Conservation (phyloP, 2,329 filamentous ascomycete genomes). For the Aschersonia sp. region DNA sequence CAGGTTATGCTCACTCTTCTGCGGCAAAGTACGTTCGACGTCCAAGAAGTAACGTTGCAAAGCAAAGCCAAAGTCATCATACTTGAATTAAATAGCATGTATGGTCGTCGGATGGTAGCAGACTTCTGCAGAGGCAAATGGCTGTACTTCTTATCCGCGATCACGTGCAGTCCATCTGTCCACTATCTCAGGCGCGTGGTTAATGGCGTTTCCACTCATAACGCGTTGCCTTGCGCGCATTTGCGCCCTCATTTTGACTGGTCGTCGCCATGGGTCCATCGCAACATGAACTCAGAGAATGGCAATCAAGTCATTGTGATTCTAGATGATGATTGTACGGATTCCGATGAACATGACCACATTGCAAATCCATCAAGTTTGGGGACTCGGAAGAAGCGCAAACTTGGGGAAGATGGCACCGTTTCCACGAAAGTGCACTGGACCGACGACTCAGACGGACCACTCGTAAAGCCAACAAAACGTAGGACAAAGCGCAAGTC, state of each 20-base stretch:
- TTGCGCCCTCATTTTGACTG: not conserved
- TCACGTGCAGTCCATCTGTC: not conserved
- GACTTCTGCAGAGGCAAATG: too few species aligned
- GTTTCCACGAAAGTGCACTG: conserved; percentile 31
- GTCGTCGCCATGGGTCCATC: conserved; percentile 1
- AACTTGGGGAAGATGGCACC: conserved; percentile 13
- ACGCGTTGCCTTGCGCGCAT: not conserved
- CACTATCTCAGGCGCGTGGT: not conserved
- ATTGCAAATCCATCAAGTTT: not conserved
- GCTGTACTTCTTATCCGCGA: not conserved
- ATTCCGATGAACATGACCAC: conserved; percentile 9
- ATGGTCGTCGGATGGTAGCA: too few species aligned
- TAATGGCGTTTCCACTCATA: not conserved
- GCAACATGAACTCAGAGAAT: conserved; percentile 3
- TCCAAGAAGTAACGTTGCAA: too few species aligned
- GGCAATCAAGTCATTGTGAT: conserved; percentile 11
- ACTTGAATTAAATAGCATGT: too few species aligned
- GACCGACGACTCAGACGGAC: conserved; percentile 45
- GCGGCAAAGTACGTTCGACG: too few species aligned
- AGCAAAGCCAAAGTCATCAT: too few species aligned
- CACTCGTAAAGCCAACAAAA: conserved; percentile 40
- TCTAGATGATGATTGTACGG: conserved; percentile 10
- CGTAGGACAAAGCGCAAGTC: conserved; percentile 15
- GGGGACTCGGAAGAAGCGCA: conserved; percentile 17
- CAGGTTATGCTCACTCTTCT: too few species aligned